Percentiles rank a stretch among this genome's conserved stretches.
Conservation (phyloP, 2,329 filamentous ascomycete genomes). For the Botrytis pseudocinerea region DNA sequence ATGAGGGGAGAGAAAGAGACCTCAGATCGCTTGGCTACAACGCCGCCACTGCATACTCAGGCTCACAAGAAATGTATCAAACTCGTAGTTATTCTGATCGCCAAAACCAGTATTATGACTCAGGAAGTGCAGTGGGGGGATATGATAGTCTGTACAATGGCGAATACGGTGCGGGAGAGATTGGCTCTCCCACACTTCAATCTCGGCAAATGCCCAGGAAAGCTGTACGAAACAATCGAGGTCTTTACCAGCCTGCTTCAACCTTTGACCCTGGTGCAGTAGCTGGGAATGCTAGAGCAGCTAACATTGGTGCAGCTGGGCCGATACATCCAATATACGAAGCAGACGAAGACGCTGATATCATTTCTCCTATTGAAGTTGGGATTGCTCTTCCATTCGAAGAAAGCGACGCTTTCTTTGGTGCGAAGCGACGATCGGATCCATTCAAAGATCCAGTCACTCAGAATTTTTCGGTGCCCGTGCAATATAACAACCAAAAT, state of each 20-base stretch:
- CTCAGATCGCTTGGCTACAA: constrained; percentile 52
- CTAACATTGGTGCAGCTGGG: constrained; percentile 50
- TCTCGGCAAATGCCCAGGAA: constrained; percentile 41
- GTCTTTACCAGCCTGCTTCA: constrained; percentile 44
- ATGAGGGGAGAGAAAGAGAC: constrained; percentile 52
- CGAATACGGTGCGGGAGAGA: constrained; percentile 30
- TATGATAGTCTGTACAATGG: constrained; percentile 36
- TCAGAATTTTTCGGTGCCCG: constrained; percentile 11
- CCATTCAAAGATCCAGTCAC: constrained; percentile 37
- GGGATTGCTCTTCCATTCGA: constrained; percentile 30
- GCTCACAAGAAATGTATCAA: constrained; percentile 31
- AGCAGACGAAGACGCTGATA: constrained; percentile 52
- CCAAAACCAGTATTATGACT: constrained; percentile 34
- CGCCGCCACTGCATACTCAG: constrained; percentile 29
- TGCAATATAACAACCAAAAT: constrained; percentile 24
- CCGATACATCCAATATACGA: constrained; percentile 65
- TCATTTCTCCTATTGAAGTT: constrained; percentile 26
- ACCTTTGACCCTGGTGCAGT: constrained; percentile 44
- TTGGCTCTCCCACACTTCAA: constrained; percentile 24
- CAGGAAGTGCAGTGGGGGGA: constrained; percentile 31
- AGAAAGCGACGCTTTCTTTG: constrained; percentile 17
- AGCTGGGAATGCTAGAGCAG: constrained; percentile 45
- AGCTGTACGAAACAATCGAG: constrained; percentile 41
- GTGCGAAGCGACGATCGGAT: constrained; percentile 33
- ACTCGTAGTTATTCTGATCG: constrained; percentile 24